Evolutionary conservation across 1,139 yeast genomes (phyloP).

Genomic region (Sugiyamaella castrensis): DNA sequence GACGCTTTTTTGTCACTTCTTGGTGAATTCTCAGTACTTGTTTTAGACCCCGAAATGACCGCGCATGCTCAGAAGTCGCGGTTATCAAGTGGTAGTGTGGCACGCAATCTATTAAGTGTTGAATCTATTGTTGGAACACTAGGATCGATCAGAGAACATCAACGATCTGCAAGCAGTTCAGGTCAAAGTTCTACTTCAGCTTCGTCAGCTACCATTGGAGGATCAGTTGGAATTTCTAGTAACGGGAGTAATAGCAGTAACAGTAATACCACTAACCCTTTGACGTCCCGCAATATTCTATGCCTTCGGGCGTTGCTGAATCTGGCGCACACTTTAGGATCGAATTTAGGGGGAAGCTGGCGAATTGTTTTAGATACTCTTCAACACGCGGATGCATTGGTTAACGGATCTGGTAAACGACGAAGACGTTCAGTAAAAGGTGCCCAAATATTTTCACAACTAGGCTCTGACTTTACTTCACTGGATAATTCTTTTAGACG

Average conservation of each 20-base stretch:
- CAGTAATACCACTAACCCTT: neutral
- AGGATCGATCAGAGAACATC: slow-evolving; percentile 14
- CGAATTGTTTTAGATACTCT: slow-evolving; percentile 60
- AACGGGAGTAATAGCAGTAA: too few relatives aligned
- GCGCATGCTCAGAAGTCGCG: slow-evolving; percentile 1
- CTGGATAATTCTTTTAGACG: slow-evolving; percentile 57
- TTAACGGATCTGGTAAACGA: slow-evolving; percentile 32
- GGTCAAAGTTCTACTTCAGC: slow-evolving; percentile 15
- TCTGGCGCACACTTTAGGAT: slow-evolving; percentile 74
- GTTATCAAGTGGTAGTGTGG: slow-evolving; percentile 9
- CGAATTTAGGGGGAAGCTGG: slow-evolving; percentile 70
- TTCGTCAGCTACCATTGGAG: neutral
- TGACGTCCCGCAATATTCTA: slow-evolving; percentile 61
- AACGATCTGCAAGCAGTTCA: slow-evolving; percentile 32
- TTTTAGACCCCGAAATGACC: neutral
- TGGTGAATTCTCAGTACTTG: slow-evolving; percentile 44
- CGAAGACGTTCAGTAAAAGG: slow-evolving; percentile 19
- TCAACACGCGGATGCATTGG: slow-evolving; percentile 64
- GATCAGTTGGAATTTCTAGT: neutral
- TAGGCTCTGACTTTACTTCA: slow-evolving; percentile 46
- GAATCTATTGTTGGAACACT: slow-evolving; percentile 61
- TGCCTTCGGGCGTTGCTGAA: slow-evolving; percentile 76
- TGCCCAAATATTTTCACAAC: slow-evolving; percentile 26
- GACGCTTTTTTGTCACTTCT: slow-evolving; percentile 60
- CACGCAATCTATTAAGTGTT: slow-evolving; percentile 48